Evolutionary conservation across 495 filamentous ascomycete genomes (phyloP), one percentile per base, ranked within the genome.

Genomic region (Neurospora sp.): DNA sequence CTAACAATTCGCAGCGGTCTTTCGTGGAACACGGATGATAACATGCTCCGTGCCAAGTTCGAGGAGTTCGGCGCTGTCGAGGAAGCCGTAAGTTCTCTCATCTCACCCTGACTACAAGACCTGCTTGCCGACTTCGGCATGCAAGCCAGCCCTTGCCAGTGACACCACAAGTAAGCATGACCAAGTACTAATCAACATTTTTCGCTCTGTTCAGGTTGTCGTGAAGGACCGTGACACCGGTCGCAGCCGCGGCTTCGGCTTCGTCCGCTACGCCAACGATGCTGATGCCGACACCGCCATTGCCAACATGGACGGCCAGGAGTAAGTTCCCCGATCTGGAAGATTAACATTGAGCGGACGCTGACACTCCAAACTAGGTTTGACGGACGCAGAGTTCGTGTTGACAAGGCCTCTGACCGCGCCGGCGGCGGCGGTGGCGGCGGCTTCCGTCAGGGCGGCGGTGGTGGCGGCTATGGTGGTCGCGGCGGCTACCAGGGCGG

Each of bases 171-270:
- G n/a, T 11, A 41, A 37, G 31, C 39, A 27, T 39, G 6, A 7
- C 31, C 23, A n/a, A n/a, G 10, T 20, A 27, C 42, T 70, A 69
- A 39, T 14, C n/a, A 37, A 48, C 69, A 73, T 79, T 79, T 39
- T 78, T 66, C 69, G 46, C 27, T 46, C 18, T 70, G 12, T 74
- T 37, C 75, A 99, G 96, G 91, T 97, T 75, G 95, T 99, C 73
- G 94, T 98, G 77, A 98, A 97, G 85, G 96, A 99, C 81, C 94
- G 93, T 76, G 94, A 98, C 79, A 98, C 96, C 75, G 89, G 92
- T 73, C 93, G 96, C 80, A 97, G 94, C 85, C 93, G 96, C 81
- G 96, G 96, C 44, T 99, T 98, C 80, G 96, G 96, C 35, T 99
- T 99, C 81, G 94, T 99, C 69, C 91, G 93, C 75, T 99, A 94